phyloP scores from a whole-genome alignment of 2,329 filamentous ascomycete genomes.

The Fusarium cyanostomum region DNA sequence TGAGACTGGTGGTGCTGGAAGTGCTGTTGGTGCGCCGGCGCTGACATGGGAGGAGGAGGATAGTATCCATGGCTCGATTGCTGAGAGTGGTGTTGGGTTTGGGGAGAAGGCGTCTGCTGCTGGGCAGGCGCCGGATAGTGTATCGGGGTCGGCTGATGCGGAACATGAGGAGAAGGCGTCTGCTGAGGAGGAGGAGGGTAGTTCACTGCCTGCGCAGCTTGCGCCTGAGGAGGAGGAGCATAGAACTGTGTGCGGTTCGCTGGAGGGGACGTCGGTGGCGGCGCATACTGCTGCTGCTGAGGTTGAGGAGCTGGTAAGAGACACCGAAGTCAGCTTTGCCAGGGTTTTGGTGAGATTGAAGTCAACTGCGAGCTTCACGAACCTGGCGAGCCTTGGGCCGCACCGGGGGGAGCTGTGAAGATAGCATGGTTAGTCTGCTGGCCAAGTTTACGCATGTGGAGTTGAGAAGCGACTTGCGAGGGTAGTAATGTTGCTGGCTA shows the following conservation, averaged over 20 bases:
- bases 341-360: neutral
- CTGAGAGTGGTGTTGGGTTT: slow-evolving; percentile 38
- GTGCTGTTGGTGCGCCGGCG: slow-evolving; percentile 37
- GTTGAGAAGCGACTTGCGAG: slow-evolving; percentile 51
- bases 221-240: slow-evolving; percentile 52
- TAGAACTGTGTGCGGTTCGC: slow-evolving; percentile 58
- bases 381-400: slow-evolving; percentile 45
- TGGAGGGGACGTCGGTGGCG: slow-evolving; percentile 59
- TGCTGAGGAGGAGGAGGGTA: slow-evolving; percentile 41
- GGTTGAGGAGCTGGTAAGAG: slow-evolving; percentile 33
- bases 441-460: slow-evolving; percentile 24
- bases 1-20: slow-evolving; percentile 40
- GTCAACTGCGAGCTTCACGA: slow-evolving; percentile 17
- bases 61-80: slow-evolving; percentile 29
- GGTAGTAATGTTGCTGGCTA: slow-evolving; percentile 56
- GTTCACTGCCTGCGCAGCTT: slow-evolving; percentile 43
- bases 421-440: slow-evolving; percentile 34
- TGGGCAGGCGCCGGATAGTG: slow-evolving; percentile 38
- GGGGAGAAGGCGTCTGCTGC: slow-evolving; percentile 37
- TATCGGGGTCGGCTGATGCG: slow-evolving; percentile 25
- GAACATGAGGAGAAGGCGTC: slow-evolving; percentile 38
- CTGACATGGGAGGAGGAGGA: slow-evolving; percentile 37
- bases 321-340: slow-evolving; percentile 22
- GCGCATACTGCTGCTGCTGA: slow-evolving; percentile 53
- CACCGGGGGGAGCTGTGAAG: slow-evolving; percentile 54